These are phyloP conservation scores for Micractinium conductrix DNA, from an alignment of 139 green algal genomes.

Conservation along the genomic window DNA sequence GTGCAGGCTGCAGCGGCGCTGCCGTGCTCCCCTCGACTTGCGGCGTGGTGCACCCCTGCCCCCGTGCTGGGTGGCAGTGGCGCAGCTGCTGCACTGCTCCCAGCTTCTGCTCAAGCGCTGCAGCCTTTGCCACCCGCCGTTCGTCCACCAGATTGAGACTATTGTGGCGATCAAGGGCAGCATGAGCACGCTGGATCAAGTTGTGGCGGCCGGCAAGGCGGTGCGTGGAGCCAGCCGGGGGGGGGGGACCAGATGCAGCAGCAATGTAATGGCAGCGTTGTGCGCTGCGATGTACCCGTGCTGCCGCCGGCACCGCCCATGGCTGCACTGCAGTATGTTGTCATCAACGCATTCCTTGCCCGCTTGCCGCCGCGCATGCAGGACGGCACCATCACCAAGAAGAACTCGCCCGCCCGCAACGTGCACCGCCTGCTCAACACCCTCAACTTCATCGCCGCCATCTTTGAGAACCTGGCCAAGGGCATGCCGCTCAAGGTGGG, in stretches of 20 bases:
- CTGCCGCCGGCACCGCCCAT: no score
- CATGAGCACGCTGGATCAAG: slow-evolving; percentile 40
- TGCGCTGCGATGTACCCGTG: no score
- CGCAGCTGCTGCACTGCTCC: not conserved
- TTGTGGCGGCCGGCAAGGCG: slow-evolving; percentile 56
- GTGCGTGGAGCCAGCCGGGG: no score
- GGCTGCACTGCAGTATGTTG: no score
- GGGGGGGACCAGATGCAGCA: no score
- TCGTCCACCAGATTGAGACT: slow-evolving; percentile 41
- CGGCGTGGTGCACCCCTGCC: not conserved
- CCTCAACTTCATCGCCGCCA: slow-evolving; percentile 62
- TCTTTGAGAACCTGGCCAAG: slow-evolving; percentile 59
- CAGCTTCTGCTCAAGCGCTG: no score
- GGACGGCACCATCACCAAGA: slow-evolving; percentile 56
- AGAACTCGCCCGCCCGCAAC: slow-evolving; percentile 72
- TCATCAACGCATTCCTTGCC: no score
- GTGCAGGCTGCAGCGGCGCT: not conserved
- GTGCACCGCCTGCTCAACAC: slow-evolving; percentile 66
- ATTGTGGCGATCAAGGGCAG: slow-evolving; percentile 27
- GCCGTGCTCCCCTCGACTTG: not conserved
- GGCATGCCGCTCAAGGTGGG: slow-evolving; percentile 40
- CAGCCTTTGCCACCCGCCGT: no score
- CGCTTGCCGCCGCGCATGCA: slow-evolving; percentile 28
- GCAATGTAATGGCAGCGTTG: no score
- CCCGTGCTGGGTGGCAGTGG: not conserved